phyloP scores from a whole-genome alignment of 306 rosid genomes.

The Ceratonia siliqua region DNA sequence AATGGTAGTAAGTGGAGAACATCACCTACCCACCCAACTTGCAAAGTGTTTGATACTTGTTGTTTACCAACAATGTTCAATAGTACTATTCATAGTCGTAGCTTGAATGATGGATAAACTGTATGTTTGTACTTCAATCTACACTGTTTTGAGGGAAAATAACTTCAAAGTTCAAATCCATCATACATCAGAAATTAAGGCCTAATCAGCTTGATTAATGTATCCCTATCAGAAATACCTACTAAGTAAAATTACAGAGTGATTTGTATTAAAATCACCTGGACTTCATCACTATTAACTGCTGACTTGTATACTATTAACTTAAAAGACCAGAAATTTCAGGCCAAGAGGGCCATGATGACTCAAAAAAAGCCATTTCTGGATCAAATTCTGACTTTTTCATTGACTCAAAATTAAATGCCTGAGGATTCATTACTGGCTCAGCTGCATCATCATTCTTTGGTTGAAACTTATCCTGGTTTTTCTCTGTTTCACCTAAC shows the following conservation, averaged over 20 bases:
- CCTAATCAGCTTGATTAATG: constrained; percentile 35
- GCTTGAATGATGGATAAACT: background rate
- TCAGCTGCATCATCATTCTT: constrained; percentile 34
- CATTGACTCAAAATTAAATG: constrained; percentile 34
- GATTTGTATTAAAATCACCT: constrained; percentile 14
- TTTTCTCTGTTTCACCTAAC: constrained; percentile 39
- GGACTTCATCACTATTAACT: constrained; percentile 4
- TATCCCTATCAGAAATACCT: constrained; percentile 35
- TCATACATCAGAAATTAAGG: constrained; percentile 32
- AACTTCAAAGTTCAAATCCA: constrained; percentile 29
- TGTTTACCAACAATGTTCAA: constrained; percentile 41
- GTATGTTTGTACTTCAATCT: no score
- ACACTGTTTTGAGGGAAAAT: background rate
- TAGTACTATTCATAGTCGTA: background rate
- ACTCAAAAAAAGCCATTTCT: constrained; percentile 34
- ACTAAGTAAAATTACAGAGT: constrained; percentile 28
- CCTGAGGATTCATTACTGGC: constrained; percentile 26
- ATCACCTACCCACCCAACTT: constrained; percentile 46
- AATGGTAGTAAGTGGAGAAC: constrained; percentile 44
- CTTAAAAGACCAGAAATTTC: constrained; percentile 36
- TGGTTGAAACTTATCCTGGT: constrained; percentile 22
- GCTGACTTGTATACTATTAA: background rate
- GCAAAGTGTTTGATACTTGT: constrained; percentile 33
- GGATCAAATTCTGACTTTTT: constrained; percentile 33
- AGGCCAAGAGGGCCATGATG: constrained; percentile 45